phyloP scores from a whole-genome alignment of 108 stramenopile species.

The Skeletonema marinoi region DNA sequence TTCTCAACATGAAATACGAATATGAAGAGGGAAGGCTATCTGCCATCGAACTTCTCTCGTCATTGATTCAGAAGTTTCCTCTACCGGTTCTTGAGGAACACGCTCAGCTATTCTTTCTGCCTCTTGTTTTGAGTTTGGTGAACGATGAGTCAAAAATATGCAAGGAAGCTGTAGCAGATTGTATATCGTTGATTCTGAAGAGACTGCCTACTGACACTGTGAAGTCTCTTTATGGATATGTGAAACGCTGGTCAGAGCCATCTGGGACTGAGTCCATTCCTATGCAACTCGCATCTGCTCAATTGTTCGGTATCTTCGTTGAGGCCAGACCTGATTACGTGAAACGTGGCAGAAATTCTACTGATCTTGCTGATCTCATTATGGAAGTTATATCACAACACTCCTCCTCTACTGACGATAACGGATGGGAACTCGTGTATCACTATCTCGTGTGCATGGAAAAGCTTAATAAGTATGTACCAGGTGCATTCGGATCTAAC shows the following conservation, averaged over 20 bases:
- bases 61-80: constrained; percentile 74
- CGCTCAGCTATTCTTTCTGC: constrained; percentile 80
- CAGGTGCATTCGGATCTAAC: constrained; percentile 13
- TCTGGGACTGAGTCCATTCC: constrained; percentile 36
- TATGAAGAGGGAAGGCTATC: constrained; percentile 87
- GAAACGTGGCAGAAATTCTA: constrained; percentile 42
- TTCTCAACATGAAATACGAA: constrained; percentile 88
- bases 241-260: constrained; percentile 64
- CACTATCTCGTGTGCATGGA: constrained; percentile 72
- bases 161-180: constrained; percentile 61
- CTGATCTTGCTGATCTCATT: constrained; percentile 33
- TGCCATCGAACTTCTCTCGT: constrained; percentile 61
- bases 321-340: constrained; percentile 69
- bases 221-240: constrained; percentile 67
- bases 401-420: constrained; percentile 16
- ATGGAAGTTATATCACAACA: constrained; percentile 25
- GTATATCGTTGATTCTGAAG: constrained; percentile 56
- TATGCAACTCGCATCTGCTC: constrained; percentile 66
- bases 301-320: constrained; percentile 77
- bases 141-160: constrained; percentile 89
- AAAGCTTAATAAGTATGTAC: constrained; percentile 49
- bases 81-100: constrained; percentile 64
- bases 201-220: constrained; percentile 65
- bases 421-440: constrained; percentile 77
- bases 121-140: constrained; percentile 83